These are phyloP conservation scores for Oryza australiensis DNA, from an alignment of 176 grass and related monocot species.

Conservation along the genomic window DNA sequence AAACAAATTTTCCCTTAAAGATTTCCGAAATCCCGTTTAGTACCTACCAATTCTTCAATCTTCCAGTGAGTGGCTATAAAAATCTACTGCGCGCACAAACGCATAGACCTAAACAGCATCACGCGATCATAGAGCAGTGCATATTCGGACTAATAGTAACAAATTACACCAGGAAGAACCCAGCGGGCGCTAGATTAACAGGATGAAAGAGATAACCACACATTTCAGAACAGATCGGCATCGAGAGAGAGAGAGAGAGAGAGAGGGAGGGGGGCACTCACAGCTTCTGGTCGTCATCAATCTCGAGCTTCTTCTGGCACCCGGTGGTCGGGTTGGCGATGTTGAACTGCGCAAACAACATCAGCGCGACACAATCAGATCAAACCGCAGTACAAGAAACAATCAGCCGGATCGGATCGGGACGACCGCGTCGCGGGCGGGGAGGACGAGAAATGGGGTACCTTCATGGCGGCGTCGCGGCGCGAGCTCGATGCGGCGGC, in stretches of 20 bases:
- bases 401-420: not conserved
- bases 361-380: not conserved
- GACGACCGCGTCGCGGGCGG: no score
- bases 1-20: not conserved
- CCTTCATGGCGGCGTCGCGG: conserved; percentile 35
- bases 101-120: not conserved
- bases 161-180: not conserved
- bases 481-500: conserved; percentile 13
- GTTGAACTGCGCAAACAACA: conserved; percentile 54
- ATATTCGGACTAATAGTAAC: not conserved
- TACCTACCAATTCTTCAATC: not conserved
- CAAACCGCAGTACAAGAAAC: not conserved
- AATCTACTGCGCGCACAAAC: not conserved
- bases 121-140: no score
- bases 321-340: conserved; percentile 80
- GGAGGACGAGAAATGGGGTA: not conserved
- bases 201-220: not conserved
- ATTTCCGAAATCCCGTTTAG: not conserved
- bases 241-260: not conserved
- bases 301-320: conserved; percentile 90
- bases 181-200: not conserved
- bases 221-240: not conserved
- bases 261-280: conserved; percentile 30
- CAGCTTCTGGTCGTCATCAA: conserved; percentile 94
- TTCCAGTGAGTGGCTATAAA: not conserved